phyloP scores from a whole-genome alignment of 768 basidiomycete species.

The Mycena galopus region DNA sequence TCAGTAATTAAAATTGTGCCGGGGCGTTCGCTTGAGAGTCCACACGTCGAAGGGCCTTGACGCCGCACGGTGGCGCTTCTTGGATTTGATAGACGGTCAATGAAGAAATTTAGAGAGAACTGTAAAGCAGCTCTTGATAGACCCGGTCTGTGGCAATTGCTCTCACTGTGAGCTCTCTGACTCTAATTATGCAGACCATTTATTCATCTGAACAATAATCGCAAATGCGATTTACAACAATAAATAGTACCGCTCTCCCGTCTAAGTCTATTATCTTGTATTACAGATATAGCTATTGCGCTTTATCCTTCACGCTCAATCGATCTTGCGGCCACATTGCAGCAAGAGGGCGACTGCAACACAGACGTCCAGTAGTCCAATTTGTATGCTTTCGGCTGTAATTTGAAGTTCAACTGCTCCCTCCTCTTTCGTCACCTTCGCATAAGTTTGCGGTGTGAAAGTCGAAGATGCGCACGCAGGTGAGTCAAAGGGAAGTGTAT shows the following conservation, averaged over 20 bases:
- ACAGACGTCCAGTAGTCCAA: too few species aligned
- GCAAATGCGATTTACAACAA: background rate
- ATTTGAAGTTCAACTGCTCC: constrained; percentile 54
- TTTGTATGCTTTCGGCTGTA: constrained; percentile 53
- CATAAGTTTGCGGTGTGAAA: constrained; percentile 26
- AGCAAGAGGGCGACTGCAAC: constrained; percentile 61
- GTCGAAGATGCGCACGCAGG: too few species aligned
- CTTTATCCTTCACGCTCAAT: constrained; percentile 41
- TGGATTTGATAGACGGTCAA: background rate
- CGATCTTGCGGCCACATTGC: constrained; percentile 62
- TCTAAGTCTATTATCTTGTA: too few species aligned
- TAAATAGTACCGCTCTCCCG: background rate
- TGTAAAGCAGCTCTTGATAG: background rate
- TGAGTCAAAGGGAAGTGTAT: too few species aligned
- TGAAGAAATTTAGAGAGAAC: background rate
- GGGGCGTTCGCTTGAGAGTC: too few species aligned
- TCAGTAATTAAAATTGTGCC: too few species aligned
- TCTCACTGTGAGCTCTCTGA: background rate
- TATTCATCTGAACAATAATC: too few species aligned
- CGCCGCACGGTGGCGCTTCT: background rate
- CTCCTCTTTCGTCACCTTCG: constrained; percentile 49
- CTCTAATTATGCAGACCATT: too few species aligned
- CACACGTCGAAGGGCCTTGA: background rate
- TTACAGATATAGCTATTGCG: background rate
- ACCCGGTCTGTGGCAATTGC: too few species aligned